Evolutionary conservation across 2,329 filamentous ascomycete species (phyloP).

Genomic region (Colletotrichum euphorbiae): DNA sequence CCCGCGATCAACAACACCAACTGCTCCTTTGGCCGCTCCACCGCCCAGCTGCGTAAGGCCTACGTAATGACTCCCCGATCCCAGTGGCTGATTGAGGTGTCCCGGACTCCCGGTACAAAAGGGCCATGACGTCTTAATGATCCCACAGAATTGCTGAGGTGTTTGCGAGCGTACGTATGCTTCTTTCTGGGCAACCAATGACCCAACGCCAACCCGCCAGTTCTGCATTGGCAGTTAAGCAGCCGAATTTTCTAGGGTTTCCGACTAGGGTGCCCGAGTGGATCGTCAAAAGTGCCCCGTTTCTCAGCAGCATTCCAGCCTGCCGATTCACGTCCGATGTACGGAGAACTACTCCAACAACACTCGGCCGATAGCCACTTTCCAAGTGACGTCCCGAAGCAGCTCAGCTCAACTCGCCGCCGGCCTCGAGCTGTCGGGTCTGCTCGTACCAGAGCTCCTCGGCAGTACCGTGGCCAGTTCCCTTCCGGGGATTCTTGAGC

Average conservation of each 20-base stretch:
- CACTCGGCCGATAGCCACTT: constrained; percentile 28
- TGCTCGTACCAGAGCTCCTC: constrained; percentile 53
- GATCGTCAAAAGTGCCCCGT: constrained; percentile 32
- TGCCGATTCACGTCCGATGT: constrained; percentile 28
- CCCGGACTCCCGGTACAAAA: constrained; percentile 31
- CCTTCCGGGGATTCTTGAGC: constrained; percentile 57
- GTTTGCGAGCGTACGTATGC: constrained; percentile 38
- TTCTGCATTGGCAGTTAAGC: constrained; percentile 26
- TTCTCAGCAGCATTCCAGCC: constrained; percentile 24
- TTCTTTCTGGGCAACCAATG: constrained; percentile 25
- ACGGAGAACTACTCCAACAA: constrained; percentile 26
- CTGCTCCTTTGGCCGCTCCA: constrained; percentile 27
- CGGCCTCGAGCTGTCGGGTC: constrained; percentile 27
- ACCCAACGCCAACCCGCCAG: constrained; percentile 18
- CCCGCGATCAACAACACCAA: constrained; percentile 35
- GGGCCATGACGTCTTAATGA: constrained; percentile 39
- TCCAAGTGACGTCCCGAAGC: constrained; percentile 4
- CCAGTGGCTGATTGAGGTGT: constrained; percentile 26
- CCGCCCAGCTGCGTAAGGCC: constrained; percentile 20
- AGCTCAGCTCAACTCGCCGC: constrained; percentile 35
- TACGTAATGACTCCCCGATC: constrained; percentile 7
- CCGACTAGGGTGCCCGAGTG: constrained; percentile 30
- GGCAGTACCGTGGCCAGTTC: constrained; percentile 24
- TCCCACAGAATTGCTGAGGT: constrained; percentile 16
- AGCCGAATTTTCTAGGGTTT: constrained; percentile 33